Evolutionary conservation across 169 alveolate species (phyloP).

Genomic region (Hepatocystis sp.): DNA sequence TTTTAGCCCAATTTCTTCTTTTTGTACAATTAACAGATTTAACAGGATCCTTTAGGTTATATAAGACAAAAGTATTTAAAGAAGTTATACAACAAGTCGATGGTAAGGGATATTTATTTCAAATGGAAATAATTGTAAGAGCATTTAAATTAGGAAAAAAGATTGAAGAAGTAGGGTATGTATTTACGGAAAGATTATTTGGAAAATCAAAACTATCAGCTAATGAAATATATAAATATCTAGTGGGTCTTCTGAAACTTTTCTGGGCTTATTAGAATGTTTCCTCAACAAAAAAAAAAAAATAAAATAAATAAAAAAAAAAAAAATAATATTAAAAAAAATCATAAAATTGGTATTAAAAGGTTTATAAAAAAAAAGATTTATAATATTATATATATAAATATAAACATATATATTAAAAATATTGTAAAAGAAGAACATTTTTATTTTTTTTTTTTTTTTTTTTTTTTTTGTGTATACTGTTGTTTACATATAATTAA

Average conservation of each 20-base stretch:
- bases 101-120: conserved; percentile 95
- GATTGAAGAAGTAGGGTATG: conserved; percentile 97
- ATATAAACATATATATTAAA: too few species aligned
- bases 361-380: too few species aligned
- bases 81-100: conserved; percentile 76
- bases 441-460: conserved; percentile 9
- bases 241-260: conserved; percentile 91
- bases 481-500: too few species aligned
- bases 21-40: conserved; percentile 90
- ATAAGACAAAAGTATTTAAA: conserved; percentile 91
- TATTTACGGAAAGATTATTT: conserved; percentile 96
- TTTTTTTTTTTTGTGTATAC: background rate
- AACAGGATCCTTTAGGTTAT: conserved; percentile 97
- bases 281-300: too few species aligned
- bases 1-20: conserved; percentile 88
- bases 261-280: conserved; percentile 89
- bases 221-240: conserved; percentile 92
- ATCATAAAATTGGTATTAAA: too few species aligned
- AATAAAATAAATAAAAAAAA: too few species aligned
- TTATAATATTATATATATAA: too few species aligned
- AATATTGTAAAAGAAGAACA: background rate
- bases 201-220: conserved; percentile 97
- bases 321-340: too few species aligned
- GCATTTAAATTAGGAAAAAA: conserved; percentile 90
- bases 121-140: conserved; percentile 97